Conservation (phyloP, 2,329 filamentous ascomycete genomes). For the Anthostomella pinea region DNA sequence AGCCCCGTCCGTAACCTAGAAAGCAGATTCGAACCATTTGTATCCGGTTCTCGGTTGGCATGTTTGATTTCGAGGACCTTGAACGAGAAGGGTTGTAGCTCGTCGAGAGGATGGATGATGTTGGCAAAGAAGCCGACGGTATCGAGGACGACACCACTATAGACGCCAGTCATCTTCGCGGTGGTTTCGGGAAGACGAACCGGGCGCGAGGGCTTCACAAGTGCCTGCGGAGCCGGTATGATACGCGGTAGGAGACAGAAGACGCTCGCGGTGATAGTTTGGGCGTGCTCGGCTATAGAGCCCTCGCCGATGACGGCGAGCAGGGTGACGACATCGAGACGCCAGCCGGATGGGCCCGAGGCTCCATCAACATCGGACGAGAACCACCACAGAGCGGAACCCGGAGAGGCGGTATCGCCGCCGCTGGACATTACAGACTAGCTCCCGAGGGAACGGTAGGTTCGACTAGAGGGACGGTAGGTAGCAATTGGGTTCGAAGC, state of each 20-base stretch:
- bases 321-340: slow-evolving; percentile 60
- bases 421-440: slow-evolving; percentile 20
- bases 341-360: slow-evolving; percentile 43
- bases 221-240: slow-evolving; percentile 59
- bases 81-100: slow-evolving; percentile 46
- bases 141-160: slow-evolving; percentile 52
- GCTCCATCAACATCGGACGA: slow-evolving; percentile 36
- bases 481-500: slow-evolving; percentile 16
- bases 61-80: slow-evolving; percentile 49
- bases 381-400: slow-evolving; percentile 24
- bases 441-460: slow-evolving; percentile 5
- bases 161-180: slow-evolving; percentile 56
- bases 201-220: slow-evolving; percentile 56
- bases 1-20: slow-evolving; percentile 7
- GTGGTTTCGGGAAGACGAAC: slow-evolving; percentile 52
- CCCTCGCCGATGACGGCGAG: slow-evolving; percentile 62
- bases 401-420: slow-evolving; percentile 5
- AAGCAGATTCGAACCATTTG: slow-evolving; percentile 11
- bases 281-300: slow-evolving; percentile 55
- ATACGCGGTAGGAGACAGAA: slow-evolving; percentile 58
- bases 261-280: slow-evolving; percentile 56
- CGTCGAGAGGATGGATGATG: slow-evolving; percentile 55
- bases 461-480: slow-evolving; percentile 12
- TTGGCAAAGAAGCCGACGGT: slow-evolving; percentile 61
- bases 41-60: slow-evolving; percentile 23